Evolutionary conservation across 2,329 filamentous ascomycete species (phyloP), one percentile per base, ranked within the genome.

Genomic region (Paracamarosporium sp.): DNA sequence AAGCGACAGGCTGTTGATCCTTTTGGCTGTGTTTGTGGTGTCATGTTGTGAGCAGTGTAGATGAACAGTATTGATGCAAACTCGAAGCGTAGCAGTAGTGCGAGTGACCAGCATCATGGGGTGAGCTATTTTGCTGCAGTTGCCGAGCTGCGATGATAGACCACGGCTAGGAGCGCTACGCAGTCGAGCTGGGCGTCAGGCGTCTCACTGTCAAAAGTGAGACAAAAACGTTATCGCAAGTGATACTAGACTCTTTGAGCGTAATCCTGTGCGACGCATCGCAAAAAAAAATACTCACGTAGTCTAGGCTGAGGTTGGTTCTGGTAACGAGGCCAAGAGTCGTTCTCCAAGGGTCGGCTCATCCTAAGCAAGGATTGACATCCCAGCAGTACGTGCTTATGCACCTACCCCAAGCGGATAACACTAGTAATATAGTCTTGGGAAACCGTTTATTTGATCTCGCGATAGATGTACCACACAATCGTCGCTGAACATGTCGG

Each of bases 401-500:
- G 44, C 30, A 47, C 44, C 44, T 47, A 47, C 44, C 28, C 28
- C 28, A 47, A 47, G 9, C 13, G 44, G 44, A 47, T 33, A 47
- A 20, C 17, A 30, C 5, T 17, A 5, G 24, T 30, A 35, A 47
- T 17, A 47, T 22, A 47, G 17, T 47, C 44, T 17, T 33, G 22
- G 4, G 13, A 22, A 33, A 33, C 28, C 7, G 8, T 22, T 22
- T 25, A 24, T 33, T 31, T 30, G 28, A 33, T 35, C 13, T 15
- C 6, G 11, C n/a, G 11, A 35, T 33, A 13, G 25, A 35, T 47
- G 25, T 17, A 5, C 13, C 44, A 28, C 17, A 27, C 1, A 15
- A 35, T 22, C 11, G 15, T 47, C 30, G 17, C n/a, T 33, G 44
- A 38, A 28, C 8, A 94, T 94, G 90, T 83, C 91, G 75, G 85